Evolutionary conservation across 2,329 filamentous ascomycete species (phyloP).

Genomic region (Metarhizium anisopliae): DNA sequence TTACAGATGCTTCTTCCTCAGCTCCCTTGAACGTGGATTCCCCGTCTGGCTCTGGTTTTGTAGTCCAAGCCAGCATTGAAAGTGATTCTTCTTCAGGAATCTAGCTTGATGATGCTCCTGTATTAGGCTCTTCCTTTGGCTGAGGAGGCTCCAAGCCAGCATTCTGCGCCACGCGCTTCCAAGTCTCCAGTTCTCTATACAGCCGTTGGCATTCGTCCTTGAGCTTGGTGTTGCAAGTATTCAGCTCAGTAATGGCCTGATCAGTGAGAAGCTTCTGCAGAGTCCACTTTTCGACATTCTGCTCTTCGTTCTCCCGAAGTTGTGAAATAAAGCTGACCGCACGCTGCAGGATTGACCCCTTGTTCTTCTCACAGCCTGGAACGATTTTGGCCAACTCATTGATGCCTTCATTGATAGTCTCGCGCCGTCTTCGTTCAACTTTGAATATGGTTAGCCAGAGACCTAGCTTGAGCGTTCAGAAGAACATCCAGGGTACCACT

Average conservation of each 20-base stretch:
- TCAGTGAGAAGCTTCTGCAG: slow-evolving; percentile 84
- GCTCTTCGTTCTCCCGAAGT: slow-evolving; percentile 85
- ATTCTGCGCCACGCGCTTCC: slow-evolving; percentile 61
- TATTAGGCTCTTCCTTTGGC: slow-evolving; percentile 26
- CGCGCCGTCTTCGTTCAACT: slow-evolving; percentile 94
- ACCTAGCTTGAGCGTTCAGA: not conserved
- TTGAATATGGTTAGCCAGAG: not conserved
- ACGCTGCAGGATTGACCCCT: slow-evolving; percentile 88
- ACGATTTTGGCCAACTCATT: slow-evolving; percentile 98
- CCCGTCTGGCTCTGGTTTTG: not conserved
- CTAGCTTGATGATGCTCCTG: slow-evolving; percentile 20
- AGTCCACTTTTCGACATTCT: slow-evolving; percentile 92
- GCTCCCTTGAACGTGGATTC: not conserved
- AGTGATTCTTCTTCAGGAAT: not conserved
- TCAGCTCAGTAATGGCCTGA: slow-evolving; percentile 82
- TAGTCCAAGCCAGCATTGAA: not conserved
- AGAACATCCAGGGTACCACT: slow-evolving; percentile 15
- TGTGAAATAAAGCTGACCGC: slow-evolving; percentile 92
- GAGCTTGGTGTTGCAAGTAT: slow-evolving; percentile 76
- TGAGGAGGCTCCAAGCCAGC: slow-evolving; percentile 42
- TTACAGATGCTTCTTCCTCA: not conserved
- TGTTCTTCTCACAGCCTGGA: slow-evolving; percentile 97
- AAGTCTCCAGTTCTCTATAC: slow-evolving; percentile 69
- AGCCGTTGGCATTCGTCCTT: slow-evolving; percentile 71
- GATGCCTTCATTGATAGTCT: slow-evolving; percentile 98